These are phyloP conservation scores for Baorangia bicolor DNA, from an alignment of 768 basidiomycete species.

Conservation along the genomic window DNA sequence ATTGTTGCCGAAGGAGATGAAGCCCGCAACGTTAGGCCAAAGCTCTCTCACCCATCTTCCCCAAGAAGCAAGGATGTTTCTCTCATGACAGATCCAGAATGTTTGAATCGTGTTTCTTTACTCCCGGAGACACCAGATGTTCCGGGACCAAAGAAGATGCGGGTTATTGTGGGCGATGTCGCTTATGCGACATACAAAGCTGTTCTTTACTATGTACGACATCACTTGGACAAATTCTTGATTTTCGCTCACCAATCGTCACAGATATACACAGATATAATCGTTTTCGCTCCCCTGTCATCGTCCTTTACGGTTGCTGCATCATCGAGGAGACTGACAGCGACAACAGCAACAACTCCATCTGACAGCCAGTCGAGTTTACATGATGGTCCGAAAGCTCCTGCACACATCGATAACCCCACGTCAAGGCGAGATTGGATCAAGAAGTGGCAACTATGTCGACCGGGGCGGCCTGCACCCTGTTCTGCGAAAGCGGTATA, in stretches of 20 bases:
- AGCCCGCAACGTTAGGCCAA: constrained; percentile 32
- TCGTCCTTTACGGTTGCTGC: constrained; percentile 53
- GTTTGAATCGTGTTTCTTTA: neutral
- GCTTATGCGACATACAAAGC: constrained; percentile 65
- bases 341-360: constrained; percentile 20
- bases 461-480: constrained; percentile 63
- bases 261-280: constrained; percentile 82
- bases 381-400: constrained; percentile 20
- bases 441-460: constrained; percentile 57
- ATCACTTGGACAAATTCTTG: neutral
- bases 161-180: constrained; percentile 54
- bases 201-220: constrained; percentile 73
- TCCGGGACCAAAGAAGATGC: constrained; percentile 50
- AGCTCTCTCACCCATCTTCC: constrained; percentile 40
- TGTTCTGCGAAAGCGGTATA: constrained; percentile 87
- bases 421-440: constrained; percentile 68
- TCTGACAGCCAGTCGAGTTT: constrained; percentile 38
- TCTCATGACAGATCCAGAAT: constrained; percentile 16
- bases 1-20: constrained; percentile 10
- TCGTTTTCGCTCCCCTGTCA: constrained; percentile 80
- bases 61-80: constrained; percentile 31
- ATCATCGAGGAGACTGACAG: constrained; percentile 13
- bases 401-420: constrained; percentile 23
- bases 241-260: constrained; percentile 1
- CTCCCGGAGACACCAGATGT: constrained; percentile 5